phyloP scores from a whole-genome alignment of 148 eudicot genomes.

The Hydrangea macrophylla region DNA sequence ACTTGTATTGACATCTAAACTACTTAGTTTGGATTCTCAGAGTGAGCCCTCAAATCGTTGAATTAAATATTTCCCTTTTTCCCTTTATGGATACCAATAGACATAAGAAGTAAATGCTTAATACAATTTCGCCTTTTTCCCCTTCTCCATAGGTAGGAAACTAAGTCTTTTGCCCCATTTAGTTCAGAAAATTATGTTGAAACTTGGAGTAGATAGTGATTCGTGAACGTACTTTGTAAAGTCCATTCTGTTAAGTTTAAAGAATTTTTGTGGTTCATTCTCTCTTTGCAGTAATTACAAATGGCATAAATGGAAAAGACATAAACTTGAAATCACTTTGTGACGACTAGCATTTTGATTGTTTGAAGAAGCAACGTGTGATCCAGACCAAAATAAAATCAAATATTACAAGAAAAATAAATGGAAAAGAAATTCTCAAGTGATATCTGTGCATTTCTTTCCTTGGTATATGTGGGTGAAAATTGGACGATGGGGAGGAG shows the following conservation, averaged over 20 bases:
- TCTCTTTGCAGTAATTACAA: neutral
- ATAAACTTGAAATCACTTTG: neutral
- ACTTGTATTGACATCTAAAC: slow-evolving; percentile 53
- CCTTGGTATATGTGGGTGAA: neutral
- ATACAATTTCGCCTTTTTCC: neutral
- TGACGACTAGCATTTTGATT: no score
- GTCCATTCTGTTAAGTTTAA: neutral
- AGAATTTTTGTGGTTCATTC: neutral
- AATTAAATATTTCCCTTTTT: neutral
- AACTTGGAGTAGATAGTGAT: neutral
- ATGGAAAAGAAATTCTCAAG: neutral
- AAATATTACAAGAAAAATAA: no score
- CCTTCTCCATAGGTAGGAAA: neutral
- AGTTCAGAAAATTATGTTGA: neutral
- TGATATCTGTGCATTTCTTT: neutral
- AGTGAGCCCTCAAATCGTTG: slow-evolving; percentile 35
- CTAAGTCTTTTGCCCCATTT: neutral
- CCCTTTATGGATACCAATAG: neutral
- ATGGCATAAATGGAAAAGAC: no score
- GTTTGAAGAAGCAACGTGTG: no score
- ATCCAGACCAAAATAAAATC: no score
- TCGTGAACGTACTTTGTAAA: neutral
- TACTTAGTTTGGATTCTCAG: slow-evolving; percentile 35
- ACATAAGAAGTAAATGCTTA: neutral
- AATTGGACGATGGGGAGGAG: neutral